Evolutionary conservation across 2,329 filamentous ascomycete genomes (phyloP), one percentile per base, ranked within the genome.

Genomic region (Arthrobotrys entomopaga): DNA sequence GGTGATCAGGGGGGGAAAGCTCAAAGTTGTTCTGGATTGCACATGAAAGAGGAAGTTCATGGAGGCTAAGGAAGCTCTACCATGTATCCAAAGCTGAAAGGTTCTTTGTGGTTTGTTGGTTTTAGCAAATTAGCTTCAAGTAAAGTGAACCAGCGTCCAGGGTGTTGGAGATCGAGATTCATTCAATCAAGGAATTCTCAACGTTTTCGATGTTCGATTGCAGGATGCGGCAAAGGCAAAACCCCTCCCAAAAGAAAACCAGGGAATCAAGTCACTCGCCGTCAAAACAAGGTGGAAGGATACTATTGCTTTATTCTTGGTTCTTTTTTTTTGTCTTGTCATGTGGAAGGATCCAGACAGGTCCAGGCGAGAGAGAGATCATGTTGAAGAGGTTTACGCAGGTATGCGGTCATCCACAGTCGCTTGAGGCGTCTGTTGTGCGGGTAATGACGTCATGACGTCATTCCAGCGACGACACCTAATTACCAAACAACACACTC

Each of bases 401-500:
- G 42, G 49, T 50, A 70, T 70, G 65, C 65, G 65, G 65, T 70
- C 65, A 70, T 66, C 53, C 4, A 6, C 29, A 26, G 54, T 60
- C 57, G 65, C 65, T 69, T 63, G 53, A 19, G 46, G 49, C 59
- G 59, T 64, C 19, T 71, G 58, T 58, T 54, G 49, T 53, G 43
- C 60, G 60, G 59, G 53, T 65, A 65, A 61, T 73, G 67, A 73
- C 67, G 67, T 73, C 60, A 61, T 73, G 67, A 73, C 67, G 67
- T 73, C 67, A 71, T 24, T n/a, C n/a, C n/a, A n/a, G n/a, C 50
- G 26, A 24, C 34, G 49, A 60, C 46, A 26, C 38, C 43, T 38
- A 63, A 49, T 10, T 34, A 50, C 40, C 65, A 38, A 49, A 61
- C 13, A 24, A 46, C 42, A 48, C 24, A 13, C 16, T 34, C 16